Evolutionary conservation across 2,329 filamentous ascomycete species (phyloP), one percentile per base, ranked within the genome.

Genomic region (Phialophora expanda): DNA sequence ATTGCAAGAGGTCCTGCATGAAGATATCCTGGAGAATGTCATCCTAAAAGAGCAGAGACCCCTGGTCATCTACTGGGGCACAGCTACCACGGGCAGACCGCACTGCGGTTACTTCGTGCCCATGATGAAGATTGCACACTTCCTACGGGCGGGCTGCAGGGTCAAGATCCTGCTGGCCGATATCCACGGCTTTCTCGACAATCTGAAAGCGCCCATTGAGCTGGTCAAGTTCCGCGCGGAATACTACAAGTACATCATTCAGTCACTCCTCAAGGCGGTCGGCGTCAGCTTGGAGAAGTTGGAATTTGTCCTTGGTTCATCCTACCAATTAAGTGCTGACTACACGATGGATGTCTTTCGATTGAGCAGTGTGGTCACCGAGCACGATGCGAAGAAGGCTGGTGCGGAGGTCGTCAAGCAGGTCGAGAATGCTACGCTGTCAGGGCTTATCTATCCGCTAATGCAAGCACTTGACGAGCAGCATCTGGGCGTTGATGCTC

Each of bases 361-460:
- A 75, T 77, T 98, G 70, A 86, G 85, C 54, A 86, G 86, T 3
- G 79, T 91, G 61, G 86, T 90, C 4, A 89, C 89, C 14, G 88
- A 93, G 79, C 88, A 93, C 75, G 89, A 95, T 74, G 92, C 93
- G 17, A 92, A 93, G 79, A 95, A 92, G 79, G 93, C 94, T 0
- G 94, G 94, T 46, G 91, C 92, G 1, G 95, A 98, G 79, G 87
- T 98, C 7, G 94, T 99, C 71, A 98, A 98, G 84, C 93, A 98
- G 81, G 88, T 90, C 3, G 86, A 87, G 64, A 93, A 94, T 74
- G 86, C 90, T 9, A 86, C 90, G 2, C 77, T 96, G 62, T 87
- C 85, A 64, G 91, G 91, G 0, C 83, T 94, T 12, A 85, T 94
- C 68, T 96, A 96, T 82, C 91, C 92, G 0, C 83, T 96, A 56